Evolutionary conservation across 1,139 yeast species (phyloP).

Genomic region (Kodamaea fungicola): DNA sequence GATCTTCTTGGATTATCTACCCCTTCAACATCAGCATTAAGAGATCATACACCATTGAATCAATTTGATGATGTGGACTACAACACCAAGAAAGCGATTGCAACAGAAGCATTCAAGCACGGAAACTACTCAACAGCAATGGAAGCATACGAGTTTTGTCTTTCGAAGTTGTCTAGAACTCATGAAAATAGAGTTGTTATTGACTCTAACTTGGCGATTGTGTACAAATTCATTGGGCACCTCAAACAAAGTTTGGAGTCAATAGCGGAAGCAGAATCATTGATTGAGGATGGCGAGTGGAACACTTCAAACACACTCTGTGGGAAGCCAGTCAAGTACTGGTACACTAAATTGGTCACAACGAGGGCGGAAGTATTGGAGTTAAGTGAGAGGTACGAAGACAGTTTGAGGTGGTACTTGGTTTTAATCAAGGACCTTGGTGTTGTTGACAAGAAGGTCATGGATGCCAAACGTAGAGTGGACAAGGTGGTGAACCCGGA

Average conservation of each 20-base stretch:
- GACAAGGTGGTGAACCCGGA: constrained; percentile 57
- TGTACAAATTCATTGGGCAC: constrained; percentile 71
- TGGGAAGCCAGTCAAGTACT: constrained; percentile 58
- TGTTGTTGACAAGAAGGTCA: constrained; percentile 54
- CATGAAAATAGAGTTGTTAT: constrained; percentile 71
- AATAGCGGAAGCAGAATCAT: constrained; percentile 53
- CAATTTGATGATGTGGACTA: constrained; percentile 50
- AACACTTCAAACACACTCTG: constrained; percentile 26
- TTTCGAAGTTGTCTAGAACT: constrained; percentile 55
- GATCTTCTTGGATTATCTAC: constrained; percentile 15
- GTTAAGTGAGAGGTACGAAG: constrained; percentile 63
- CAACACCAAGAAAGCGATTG: constrained; percentile 56
- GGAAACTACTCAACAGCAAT: constrained; percentile 82
- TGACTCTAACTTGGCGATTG: constrained; percentile 72
- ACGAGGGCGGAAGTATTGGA: constrained; percentile 85
- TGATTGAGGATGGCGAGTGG: constrained; percentile 45
- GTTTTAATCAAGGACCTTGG: constrained; percentile 61
- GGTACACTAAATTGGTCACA: constrained; percentile 68
- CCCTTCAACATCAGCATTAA: constrained; percentile 5
- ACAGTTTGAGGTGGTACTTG: constrained; percentile 61
- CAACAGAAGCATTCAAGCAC: constrained; percentile 58
- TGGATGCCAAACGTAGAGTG: constrained; percentile 86
- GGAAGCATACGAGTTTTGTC: constrained; percentile 56
- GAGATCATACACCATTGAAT: constrained; percentile 25
- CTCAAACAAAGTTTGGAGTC: constrained; percentile 57